phyloP scores from a whole-genome alignment of 441 rosid genomes.

The Isatis lusitanica region DNA sequence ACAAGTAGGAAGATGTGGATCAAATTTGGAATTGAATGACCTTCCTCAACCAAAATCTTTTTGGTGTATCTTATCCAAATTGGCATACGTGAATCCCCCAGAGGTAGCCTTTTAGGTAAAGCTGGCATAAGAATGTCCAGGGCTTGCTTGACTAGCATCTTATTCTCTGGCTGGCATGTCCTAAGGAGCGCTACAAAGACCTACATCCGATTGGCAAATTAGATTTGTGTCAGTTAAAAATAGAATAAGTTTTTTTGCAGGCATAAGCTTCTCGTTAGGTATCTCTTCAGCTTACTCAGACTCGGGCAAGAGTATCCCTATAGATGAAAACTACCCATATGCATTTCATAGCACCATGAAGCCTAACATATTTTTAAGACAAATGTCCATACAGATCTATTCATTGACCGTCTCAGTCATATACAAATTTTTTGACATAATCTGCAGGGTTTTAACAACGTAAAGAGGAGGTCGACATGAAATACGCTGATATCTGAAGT shows the following conservation, averaged over 20 bases:
- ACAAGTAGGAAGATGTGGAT: conserved; percentile 99
- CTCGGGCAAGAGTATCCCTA: conserved; percentile 12
- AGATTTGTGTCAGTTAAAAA: conserved; percentile 14
- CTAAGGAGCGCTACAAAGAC: conserved; percentile 99
- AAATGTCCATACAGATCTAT: conserved; percentile 21
- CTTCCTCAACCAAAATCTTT: conserved; percentile 98
- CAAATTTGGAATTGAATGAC: conserved; percentile 95
- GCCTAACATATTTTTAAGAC: conserved; percentile 20
- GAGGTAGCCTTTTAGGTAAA: conserved; percentile 92
- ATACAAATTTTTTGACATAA: conserved; percentile 4
- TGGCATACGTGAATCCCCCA: conserved; percentile 98
- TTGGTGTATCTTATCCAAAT: conserved; percentile 99
- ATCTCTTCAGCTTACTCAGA: conserved; percentile 12
- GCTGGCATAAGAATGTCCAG: conserved; percentile 99
- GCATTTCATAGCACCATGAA: conserved; percentile 17
- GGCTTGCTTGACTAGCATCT: conserved; percentile 98
- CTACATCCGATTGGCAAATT: conserved; percentile 55
- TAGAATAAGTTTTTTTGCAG: not conserved
- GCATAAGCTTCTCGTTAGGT: conserved; percentile 9
- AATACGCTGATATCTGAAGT: conserved; percentile 11
- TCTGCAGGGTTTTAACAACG: not conserved
- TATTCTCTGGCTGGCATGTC: conserved; percentile 99
- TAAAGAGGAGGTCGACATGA: not conserved
- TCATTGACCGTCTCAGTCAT: conserved; percentile 8
- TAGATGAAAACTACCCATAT: not conserved